phyloP scores from a whole-genome alignment of 177 flowering plant genomes.

The Vitis hybrid region DNA sequence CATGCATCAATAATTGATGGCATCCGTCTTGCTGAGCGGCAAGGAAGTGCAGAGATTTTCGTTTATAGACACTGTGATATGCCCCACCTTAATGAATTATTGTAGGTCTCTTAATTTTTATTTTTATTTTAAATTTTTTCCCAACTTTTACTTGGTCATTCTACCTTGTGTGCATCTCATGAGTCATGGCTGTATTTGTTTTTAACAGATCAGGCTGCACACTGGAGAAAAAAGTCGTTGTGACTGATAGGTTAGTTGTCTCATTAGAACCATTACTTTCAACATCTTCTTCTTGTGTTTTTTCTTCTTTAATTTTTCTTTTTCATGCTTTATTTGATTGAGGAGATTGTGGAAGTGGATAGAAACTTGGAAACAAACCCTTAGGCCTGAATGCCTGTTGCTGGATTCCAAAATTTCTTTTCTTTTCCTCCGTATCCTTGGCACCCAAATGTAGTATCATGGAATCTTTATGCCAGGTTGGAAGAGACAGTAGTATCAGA shows the following conservation, averaged over 20 bases:
- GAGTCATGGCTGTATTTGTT: conserved; percentile 10
- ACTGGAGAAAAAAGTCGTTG: conserved; percentile 80
- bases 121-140: conserved; percentile 2
- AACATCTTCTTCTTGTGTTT: not conserved
- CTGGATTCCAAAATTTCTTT: not conserved
- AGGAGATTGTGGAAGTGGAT: not conserved
- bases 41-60: conserved; percentile 47
- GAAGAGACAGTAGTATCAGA: no score
- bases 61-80: conserved; percentile 87
- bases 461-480: not conserved
- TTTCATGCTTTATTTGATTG: not conserved
- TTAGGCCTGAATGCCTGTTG: not conserved
- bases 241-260: conserved; percentile 75
- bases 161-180: conserved; percentile 4
- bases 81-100: conserved; percentile 64
- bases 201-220: conserved; percentile 69
- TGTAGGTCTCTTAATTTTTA: conserved; percentile 47
- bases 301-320: not conserved
- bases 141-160: not conserved
- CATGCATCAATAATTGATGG: conserved; percentile 98
- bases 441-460: not conserved
- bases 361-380: not conserved
- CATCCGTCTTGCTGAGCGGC: conserved; percentile 86
- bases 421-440: not conserved
- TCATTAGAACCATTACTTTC: no score